Evolutionary conservation across 257 asterid genomes (phyloP).

Genomic region (Ballota nigra): DNA sequence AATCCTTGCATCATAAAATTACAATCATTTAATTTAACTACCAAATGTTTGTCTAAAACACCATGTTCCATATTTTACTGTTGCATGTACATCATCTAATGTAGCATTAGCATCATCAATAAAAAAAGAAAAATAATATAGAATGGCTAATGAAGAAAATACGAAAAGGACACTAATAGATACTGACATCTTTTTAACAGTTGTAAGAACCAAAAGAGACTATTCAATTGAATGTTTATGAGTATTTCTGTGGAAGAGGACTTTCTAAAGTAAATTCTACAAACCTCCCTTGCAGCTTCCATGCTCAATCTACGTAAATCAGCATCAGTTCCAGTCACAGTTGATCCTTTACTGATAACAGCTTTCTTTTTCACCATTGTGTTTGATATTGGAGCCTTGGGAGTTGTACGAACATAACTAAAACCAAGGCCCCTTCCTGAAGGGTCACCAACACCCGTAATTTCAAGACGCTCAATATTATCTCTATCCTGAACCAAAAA

Average conservation of each 20-base stretch:
- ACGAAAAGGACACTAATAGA: background rate
- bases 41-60: background rate
- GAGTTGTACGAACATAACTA: conserved; percentile 88
- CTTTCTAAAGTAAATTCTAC: conserved; percentile 25
- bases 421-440: conserved; percentile 99
- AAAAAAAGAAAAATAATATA: background rate
- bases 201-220: background rate
- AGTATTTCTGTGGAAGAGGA: background rate
- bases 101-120: background rate
- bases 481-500: conserved; percentile 70
- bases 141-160: background rate
- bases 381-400: conserved; percentile 86
- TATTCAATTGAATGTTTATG: background rate
- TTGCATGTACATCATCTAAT: background rate
- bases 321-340: conserved; percentile 99
- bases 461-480: conserved; percentile 94
- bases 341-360: conserved; percentile 81
- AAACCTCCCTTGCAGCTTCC: conserved; percentile 98
- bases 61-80: background rate
- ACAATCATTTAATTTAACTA: no score
- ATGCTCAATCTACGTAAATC: conserved; percentile 98
- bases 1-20: no score
- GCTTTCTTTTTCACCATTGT: conserved; percentile 75
- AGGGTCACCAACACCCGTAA: conserved; percentile 99
- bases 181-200: background rate